Conservation (phyloP, 1,139 yeast genomes). For the Debaryomyces sp. region DNA sequence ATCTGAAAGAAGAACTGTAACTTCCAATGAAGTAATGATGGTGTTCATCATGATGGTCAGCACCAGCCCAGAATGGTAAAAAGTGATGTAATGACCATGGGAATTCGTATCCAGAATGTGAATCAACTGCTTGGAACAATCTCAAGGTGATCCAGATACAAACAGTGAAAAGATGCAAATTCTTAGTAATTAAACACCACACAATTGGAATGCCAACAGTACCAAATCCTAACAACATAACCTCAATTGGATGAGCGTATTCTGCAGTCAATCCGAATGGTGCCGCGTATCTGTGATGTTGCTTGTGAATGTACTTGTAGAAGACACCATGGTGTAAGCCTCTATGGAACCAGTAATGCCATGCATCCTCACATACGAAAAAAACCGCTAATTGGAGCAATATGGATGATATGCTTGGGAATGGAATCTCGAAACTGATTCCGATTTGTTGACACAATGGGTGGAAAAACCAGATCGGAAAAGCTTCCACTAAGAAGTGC, state of each 20-base stretch:
- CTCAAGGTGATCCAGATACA: slow-evolving; percentile 46
- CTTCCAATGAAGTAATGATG: slow-evolving; percentile 51
- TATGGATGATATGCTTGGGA: slow-evolving; percentile 36
- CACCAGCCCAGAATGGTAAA: slow-evolving; percentile 55
- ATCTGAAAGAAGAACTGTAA: slow-evolving; percentile 48
- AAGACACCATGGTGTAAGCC: slow-evolving; percentile 49
- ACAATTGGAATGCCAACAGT: slow-evolving; percentile 51
- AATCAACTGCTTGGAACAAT: slow-evolving; percentile 51
- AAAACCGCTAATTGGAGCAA: slow-evolving; percentile 38
- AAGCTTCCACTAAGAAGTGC: slow-evolving; percentile 48
- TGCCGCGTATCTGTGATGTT: slow-evolving; percentile 53
- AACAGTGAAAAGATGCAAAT: slow-evolving; percentile 48
- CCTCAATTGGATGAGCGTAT: slow-evolving; percentile 53
- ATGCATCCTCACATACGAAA: slow-evolving; percentile 47
- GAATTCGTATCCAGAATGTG: slow-evolving; percentile 53
- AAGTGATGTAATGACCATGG: slow-evolving; percentile 51
- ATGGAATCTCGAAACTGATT: slow-evolving; percentile 41
- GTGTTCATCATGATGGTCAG: slow-evolving; percentile 53
- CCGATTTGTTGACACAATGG: slow-evolving; percentile 45
- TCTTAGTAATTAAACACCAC: slow-evolving; percentile 39
- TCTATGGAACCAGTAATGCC: slow-evolving; percentile 53
- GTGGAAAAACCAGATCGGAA: slow-evolving; percentile 53
- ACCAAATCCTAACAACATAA: slow-evolving; percentile 47
- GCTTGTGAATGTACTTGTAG: slow-evolving; percentile 51
- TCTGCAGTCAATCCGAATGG: slow-evolving; percentile 54